Percentiles rank a stretch among this genome's conserved stretches.
Conservation (phyloP, 2,329 filamentous ascomycete genomes). For the Reticulascus tulasneorum region DNA sequence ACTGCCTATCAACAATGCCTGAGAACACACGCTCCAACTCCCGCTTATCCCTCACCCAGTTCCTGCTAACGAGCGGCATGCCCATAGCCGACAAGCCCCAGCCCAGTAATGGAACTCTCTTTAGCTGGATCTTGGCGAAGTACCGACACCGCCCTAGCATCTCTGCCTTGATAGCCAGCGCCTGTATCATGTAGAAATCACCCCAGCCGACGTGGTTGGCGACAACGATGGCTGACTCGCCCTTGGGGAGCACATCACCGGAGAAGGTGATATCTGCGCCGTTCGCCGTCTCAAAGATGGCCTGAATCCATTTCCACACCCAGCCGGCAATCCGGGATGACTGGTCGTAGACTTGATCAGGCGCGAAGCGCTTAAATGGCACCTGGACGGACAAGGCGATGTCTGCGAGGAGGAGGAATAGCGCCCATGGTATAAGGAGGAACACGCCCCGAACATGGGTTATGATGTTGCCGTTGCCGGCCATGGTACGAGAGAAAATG, state of each 20-base stretch:
- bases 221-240: conserved; percentile 58
- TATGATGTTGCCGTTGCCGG: conserved; percentile 18
- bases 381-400: conserved; percentile 45
- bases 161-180: conserved; percentile 45
- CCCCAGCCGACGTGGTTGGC: conserved; percentile 58
- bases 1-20: conserved; percentile 45
- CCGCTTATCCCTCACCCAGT: conserved; percentile 52
- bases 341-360: conserved; percentile 46
- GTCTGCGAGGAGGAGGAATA: conserved; percentile 49
- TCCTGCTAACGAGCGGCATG: conserved; percentile 59
- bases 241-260: conserved; percentile 44
- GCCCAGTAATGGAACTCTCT: conserved; percentile 56
- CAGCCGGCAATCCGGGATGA: conserved; percentile 52
- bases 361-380: conserved; percentile 41
- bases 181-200: conserved; percentile 63
- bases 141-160: conserved; percentile 61
- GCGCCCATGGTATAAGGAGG: conserved; percentile 47
- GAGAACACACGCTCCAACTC: conserved; percentile 56
- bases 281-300: conserved; percentile 52
- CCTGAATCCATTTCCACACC: conserved; percentile 55
- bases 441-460: conserved; percentile 38
- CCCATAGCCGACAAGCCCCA: conserved; percentile 64
- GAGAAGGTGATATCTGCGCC: conserved; percentile 49
- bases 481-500: conserved; percentile 4
- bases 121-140: conserved; percentile 58